Base-by-base conservation (phyloP, 371 early-diverging fungal genomes). In the Saksenaea vasiformis region DNA sequence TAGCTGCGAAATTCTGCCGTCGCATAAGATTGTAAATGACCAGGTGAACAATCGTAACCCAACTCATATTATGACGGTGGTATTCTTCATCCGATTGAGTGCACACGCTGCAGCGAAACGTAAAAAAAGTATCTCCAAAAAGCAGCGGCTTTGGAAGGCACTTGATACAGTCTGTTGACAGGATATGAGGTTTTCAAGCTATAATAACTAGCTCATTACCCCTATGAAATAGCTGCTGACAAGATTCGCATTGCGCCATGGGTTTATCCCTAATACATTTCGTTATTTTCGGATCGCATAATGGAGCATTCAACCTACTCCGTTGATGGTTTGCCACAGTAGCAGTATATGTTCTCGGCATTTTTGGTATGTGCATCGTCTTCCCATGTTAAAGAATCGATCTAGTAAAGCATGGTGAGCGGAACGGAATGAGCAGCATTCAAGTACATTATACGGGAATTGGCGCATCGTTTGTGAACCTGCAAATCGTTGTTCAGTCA, bases 11-110 rank as follows among this genome's bases (percentile, higher is more conserved):
- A n/a, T 68, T 61, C 35, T 71, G 71, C n/a, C 68, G 71, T 19
- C 61, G 59, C 58, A 87, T 85, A 35, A 94, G 62, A 59, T 91
- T 88, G 74, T 91, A 93, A 36, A 94, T 74, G 3, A 88, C 87
- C 27, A 92, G 68, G 56, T 92, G 91, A 10, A 93, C 89, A 28
- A 91, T 84, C 11, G 85, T 82, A 11, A 90, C 84, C 91, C 90
- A 91, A 64, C 88, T 91, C 66, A 90, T 73, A 31, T 76, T 77
- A 13, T 84, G 76, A 34, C 92, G 81, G 58, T 79, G 77, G 64
- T 83, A 89, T 41, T 68, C 70, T 62, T 90, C 87, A 26, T 66
- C 69, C 13, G 82, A 81, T 17, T 75, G 68, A n/a, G 73, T 82
- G 73, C 91, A 91, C 2, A 83, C 83, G 10, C 82, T 77, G 70